Evolutionary conservation across 164 flowering plant species (phyloP).

Genomic region (Brasenia schreberi): DNA sequence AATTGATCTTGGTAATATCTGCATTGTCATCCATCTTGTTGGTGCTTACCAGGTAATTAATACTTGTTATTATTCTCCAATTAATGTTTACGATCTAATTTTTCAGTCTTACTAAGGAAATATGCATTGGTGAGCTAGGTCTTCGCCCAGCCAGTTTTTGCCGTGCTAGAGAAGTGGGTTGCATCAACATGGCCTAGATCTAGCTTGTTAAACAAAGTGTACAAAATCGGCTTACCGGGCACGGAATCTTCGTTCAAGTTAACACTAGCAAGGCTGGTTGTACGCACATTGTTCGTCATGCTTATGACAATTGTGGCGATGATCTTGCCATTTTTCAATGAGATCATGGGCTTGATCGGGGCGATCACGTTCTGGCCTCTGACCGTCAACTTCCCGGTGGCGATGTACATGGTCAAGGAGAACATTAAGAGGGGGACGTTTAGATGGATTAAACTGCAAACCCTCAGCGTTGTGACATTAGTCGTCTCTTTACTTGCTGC

Average conservation of each 20-base stretch:
- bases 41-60: constrained; percentile 30
- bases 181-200: constrained; percentile 6
- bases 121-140: constrained; percentile 4
- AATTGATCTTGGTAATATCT: constrained; percentile 23
- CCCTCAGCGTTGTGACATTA: constrained; percentile 7
- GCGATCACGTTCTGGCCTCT: constrained; percentile 26
- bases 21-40: constrained; percentile 21
- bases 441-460: constrained; percentile 21
- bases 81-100: too few relatives aligned
- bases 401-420: constrained; percentile 23
- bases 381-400: constrained; percentile 24
- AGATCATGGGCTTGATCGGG: constrained; percentile 24
- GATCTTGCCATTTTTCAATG: constrained; percentile 40
- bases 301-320: constrained; percentile 22
- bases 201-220: not conserved
- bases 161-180: constrained; percentile 6
- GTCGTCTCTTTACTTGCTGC: constrained; percentile 15
- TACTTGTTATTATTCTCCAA: too few relatives aligned
- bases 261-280: constrained; percentile 16
- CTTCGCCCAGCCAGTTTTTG: constrained; percentile 11
- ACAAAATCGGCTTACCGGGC: constrained; percentile 4
- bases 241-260: constrained; percentile 3
- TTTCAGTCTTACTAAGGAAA: not conserved
- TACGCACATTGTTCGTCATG: constrained; percentile 15
- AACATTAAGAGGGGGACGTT: constrained; percentile 16